These are phyloP conservation scores for Mycena belliarum DNA, from an alignment of 768 basidiomycete species.

Conservation along the genomic window DNA sequence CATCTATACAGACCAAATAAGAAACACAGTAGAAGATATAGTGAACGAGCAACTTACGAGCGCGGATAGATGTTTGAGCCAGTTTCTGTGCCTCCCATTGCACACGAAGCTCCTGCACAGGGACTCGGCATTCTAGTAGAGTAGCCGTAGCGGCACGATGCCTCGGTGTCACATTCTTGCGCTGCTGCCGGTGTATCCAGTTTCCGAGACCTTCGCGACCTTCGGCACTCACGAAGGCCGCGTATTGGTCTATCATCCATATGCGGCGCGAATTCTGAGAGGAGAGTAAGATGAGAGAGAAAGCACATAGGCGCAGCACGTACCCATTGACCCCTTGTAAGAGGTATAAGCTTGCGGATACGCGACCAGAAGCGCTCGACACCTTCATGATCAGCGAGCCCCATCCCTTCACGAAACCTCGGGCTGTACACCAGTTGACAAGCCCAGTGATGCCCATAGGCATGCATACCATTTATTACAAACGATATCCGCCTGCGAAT, in stretches of 20 bases:
- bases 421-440: constrained; percentile 39
- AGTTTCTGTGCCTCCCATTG: too few relatives aligned
- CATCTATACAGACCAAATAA: too few relatives aligned
- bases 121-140: too few relatives aligned
- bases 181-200: too few relatives aligned
- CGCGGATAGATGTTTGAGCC: constrained; percentile 1
- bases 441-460: background rate
- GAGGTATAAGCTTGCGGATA: constrained; percentile 23
- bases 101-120: too few relatives aligned
- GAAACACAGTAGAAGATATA: background rate
- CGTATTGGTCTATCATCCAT: too few relatives aligned
- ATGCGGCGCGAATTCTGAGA: constrained; percentile 15
- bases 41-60: constrained; percentile 24
- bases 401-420: constrained; percentile 29
- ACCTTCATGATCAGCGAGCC: constrained; percentile 37
- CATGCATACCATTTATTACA: constrained; percentile 9
- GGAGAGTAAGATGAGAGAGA: background rate
- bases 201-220: too few relatives aligned
- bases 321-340: background rate
- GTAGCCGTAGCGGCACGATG: too few relatives aligned
- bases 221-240: too few relatives aligned
- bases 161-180: too few relatives aligned
- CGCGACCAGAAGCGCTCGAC: constrained; percentile 36
- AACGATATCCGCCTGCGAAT: constrained; percentile 24
- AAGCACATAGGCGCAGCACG: too few relatives aligned